Conservation (phyloP, 495 filamentous ascomycete species). For the Neurospora discreta region DNA sequence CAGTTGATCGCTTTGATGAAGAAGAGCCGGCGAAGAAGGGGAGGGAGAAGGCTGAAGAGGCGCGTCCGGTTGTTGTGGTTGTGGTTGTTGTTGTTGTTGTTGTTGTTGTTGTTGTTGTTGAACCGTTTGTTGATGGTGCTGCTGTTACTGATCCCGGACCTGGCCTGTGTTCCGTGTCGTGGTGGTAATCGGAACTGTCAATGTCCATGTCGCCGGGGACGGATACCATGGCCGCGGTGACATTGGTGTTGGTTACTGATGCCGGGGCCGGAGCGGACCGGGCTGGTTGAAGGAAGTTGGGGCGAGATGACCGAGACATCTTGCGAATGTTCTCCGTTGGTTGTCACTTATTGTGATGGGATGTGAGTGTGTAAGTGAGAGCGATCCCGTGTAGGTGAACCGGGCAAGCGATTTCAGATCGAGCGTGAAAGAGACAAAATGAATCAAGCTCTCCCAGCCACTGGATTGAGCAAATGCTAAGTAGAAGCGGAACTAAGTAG, state of each 20-base stretch:
- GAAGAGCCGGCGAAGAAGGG: not conserved
- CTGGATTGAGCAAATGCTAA: not conserved
- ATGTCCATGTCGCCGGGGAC: not conserved
- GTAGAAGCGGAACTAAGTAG: not conserved
- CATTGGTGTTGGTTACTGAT: conserved; percentile 6
- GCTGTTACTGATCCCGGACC: not conserved
- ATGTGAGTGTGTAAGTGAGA: not conserved
- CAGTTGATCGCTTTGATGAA: not conserved
- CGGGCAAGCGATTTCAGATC: not conserved
- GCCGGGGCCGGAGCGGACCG: conserved; percentile 2
- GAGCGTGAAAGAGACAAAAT: not conserved
- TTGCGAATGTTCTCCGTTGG: not conserved
- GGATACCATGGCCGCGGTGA: not conserved
- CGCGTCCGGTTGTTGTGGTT: not conserved
- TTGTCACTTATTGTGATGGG: not conserved
- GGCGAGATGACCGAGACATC: not conserved
- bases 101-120: not conserved
- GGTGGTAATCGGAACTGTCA: not conserved
- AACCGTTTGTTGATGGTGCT: not conserved
- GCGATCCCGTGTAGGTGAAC: not conserved
- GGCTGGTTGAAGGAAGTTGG: not conserved
- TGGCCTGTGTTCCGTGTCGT: not conserved
- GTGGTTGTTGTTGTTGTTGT: not conserved
- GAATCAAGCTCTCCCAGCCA: not conserved
- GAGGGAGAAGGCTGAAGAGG: not conserved